Conservation (phyloP, 345 rosid species). For the Eutrema japonicum region DNA sequence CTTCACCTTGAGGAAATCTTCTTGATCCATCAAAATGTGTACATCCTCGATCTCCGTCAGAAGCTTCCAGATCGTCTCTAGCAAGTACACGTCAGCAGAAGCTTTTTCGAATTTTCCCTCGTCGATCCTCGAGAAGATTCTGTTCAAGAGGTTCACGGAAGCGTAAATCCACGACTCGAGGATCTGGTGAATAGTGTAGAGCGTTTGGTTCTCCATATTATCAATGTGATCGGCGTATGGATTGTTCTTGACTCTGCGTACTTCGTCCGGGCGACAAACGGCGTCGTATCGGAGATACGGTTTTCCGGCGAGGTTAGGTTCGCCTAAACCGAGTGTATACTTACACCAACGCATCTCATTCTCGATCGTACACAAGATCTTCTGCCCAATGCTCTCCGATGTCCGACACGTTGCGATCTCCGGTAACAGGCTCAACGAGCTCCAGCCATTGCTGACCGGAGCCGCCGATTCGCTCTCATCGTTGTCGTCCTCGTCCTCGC, state of each 20-base stretch:
- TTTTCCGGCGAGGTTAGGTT: conserved; percentile 76
- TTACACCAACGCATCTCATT: conserved; percentile 79
- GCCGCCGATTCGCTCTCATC: neutral
- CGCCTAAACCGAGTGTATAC: conserved; percentile 84
- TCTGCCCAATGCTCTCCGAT: conserved; percentile 67
- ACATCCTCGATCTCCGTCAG: conserved; percentile 67
- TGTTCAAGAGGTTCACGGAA: conserved; percentile 50
- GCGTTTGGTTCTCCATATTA: conserved; percentile 71
- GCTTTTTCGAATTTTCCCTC: conserved; percentile 53
- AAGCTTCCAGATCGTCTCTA: conserved; percentile 79
- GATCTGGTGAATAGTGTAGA: conserved; percentile 74
- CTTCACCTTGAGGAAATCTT: conserved; percentile 78
- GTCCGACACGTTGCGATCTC: conserved; percentile 71
- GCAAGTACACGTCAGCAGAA: conserved; percentile 58
- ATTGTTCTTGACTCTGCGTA: conserved; percentile 58
- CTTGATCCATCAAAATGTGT: conserved; percentile 79
- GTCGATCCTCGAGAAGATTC: conserved; percentile 56
- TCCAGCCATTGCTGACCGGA: conserved; percentile 57
- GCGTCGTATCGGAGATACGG: conserved; percentile 81
- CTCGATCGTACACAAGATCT: conserved; percentile 67
- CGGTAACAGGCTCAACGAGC: conserved; percentile 76
- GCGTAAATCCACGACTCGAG: conserved; percentile 81
- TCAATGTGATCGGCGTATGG: conserved; percentile 60
- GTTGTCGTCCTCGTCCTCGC: conserved; percentile 61
- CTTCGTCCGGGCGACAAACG: conserved; percentile 66